Evolutionary conservation across 1,284 basidiomycete species (phyloP).

Genomic region (Ceraceosorus bombacis): DNA sequence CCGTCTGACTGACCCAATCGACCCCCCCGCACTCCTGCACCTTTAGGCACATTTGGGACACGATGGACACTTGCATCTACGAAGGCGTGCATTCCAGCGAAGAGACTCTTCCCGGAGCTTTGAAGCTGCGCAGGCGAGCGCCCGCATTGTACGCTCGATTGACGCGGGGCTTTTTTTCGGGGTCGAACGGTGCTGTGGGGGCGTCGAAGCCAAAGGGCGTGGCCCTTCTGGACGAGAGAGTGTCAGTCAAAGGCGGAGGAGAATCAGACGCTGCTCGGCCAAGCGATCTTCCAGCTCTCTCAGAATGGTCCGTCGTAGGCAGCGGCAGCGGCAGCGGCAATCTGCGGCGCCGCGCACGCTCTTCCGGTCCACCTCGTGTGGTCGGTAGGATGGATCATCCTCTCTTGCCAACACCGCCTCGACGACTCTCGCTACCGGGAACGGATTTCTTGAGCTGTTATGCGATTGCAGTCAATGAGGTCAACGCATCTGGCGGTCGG

Average conservation of each 20-base stretch:
- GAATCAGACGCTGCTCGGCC: not conserved
- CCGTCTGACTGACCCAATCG: not conserved
- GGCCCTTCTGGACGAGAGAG: no score
- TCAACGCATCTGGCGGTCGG: slow-evolving; percentile 81
- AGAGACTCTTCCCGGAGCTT: slow-evolving; percentile 70
- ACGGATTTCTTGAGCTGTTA: slow-evolving; percentile 72
- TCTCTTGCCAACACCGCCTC: slow-evolving; percentile 62
- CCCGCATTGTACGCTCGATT: slow-evolving; percentile 60
- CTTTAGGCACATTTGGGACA: slow-evolving; percentile 62
- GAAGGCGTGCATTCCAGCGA: slow-evolving; percentile 74
- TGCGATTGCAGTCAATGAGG: slow-evolving; percentile 54
- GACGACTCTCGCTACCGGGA: slow-evolving; percentile 77
- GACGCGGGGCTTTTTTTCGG: slow-evolving; percentile 64
- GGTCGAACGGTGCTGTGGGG: not conserved
- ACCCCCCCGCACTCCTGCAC: not conserved
- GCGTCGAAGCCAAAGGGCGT: not conserved
- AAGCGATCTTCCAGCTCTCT: not conserved
- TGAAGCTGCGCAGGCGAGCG: slow-evolving; percentile 50
- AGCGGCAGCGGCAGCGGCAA: no score
- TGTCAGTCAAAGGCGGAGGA: not conserved
- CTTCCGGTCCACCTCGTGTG: no score
- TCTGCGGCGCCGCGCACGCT: no score
- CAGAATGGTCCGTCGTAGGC: not conserved
- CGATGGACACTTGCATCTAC: slow-evolving; percentile 90
- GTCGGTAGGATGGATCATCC: not conserved